These are phyloP conservation scores for Wickerhamomyces chaumierensis DNA, from an alignment of 805 yeast genomes.

Conservation along the genomic window DNA sequence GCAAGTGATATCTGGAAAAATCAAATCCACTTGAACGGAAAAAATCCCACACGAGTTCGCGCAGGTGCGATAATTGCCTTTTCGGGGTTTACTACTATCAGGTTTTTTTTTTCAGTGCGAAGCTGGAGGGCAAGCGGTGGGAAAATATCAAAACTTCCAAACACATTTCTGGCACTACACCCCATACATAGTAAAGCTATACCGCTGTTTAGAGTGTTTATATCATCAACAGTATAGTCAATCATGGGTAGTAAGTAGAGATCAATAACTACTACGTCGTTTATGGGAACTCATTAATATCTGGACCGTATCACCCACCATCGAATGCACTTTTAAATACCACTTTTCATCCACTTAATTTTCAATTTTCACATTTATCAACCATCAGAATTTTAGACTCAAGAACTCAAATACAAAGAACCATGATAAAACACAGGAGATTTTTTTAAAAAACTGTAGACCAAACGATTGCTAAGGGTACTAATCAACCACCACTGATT, in stretches of 20 bases:
- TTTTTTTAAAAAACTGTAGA: no score
- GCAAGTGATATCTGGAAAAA: no score
- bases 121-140: neutral
- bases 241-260: constrained; percentile 68
- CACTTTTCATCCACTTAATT: no score
- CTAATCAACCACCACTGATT: no score
- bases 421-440: no score
- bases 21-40: no score
- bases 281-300: neutral
- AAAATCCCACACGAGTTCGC: no score
- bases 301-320: neutral
- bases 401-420: no score
- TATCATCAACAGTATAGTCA: constrained; percentile 24
- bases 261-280: neutral
- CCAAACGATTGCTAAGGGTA: no score
- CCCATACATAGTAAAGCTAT: neutral
- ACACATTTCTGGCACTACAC: neutral
- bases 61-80: neutral
- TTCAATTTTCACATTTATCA: no score
- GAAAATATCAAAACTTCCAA: neutral
- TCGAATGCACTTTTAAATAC: no score
- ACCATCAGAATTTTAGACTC: no score
- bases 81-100: neutral
- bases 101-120: constrained; percentile 1
- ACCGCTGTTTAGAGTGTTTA: constrained; percentile 2